Evolutionary conservation across 1,284 basidiomycete species (phyloP), one percentile per base, ranked within the genome.

Genomic region (Singerocomus inundabilis): DNA sequence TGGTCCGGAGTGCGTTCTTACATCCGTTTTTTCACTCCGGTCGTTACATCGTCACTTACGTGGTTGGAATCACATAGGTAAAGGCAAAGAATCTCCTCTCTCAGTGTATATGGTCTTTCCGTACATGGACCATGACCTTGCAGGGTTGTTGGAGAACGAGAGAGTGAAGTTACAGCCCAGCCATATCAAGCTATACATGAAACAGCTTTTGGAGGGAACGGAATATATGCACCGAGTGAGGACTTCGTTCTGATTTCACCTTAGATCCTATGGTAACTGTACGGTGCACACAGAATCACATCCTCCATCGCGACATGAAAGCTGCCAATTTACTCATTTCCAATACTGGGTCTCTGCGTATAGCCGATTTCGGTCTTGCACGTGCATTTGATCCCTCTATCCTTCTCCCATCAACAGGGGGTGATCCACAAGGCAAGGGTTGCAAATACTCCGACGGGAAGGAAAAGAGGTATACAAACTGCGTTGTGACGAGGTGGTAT

Each of bases 401-500:
- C 41, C 73, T 74, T 29, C 64, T 62, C 13, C 60, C 61, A 29
- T 57, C 60, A 7, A 57, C 48, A 15, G 38, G 51, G 31, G 15
- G 58, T 4, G 60, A 66, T 11, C 32, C 38, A 16, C 63, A 62
- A 36, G 43, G 51, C 36, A 66, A 72, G 21, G 68, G 74, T 21
- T 71, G 68, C 5, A 58, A 70, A 66, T 77, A 77, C 48, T 71
- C 70, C 7, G 72, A 74, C 16, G 74, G 75, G 25, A 74, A 75
- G 48, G 82, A 85, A 48, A 76, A 81, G 38, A 84, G 88, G 66
- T 98, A 98, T 67, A 99, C 97, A 2, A 96, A 96, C 62, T 97
- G 93, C 70, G 97, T 99, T 25, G 96, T 99, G n/a, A 99, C 96
- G 9, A 76, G 95, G 37, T 99, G 97, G 96, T 99, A 99, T 66